Conservation (phyloP, 345 rosid species). For the Melaleuca quinquenervia region DNA sequence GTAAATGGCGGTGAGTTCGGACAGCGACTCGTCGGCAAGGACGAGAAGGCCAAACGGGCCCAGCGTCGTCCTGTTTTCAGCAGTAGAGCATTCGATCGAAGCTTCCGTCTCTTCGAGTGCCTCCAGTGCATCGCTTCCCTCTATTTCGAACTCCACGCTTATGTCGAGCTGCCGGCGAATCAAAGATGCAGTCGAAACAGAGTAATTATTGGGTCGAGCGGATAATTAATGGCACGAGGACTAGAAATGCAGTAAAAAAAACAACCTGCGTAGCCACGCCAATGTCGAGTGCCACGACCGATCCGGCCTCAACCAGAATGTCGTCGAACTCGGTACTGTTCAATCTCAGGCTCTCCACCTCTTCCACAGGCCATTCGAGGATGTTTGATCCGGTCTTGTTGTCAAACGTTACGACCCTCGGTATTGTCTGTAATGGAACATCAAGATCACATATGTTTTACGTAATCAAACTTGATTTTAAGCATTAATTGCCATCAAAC, state of each 20-base stretch:
- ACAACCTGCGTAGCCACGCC: slow-evolving; percentile 55
- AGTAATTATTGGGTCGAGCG: background rate
- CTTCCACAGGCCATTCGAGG: slow-evolving; percentile 87
- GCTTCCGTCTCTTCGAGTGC: background rate
- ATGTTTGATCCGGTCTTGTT: slow-evolving; percentile 54
- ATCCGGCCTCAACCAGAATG: slow-evolving; percentile 43
- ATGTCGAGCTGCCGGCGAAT: slow-evolving; percentile 38
- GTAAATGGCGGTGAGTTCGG: slow-evolving; percentile 70
- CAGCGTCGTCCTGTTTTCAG: slow-evolving; percentile 32
- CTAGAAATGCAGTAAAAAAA: background rate
- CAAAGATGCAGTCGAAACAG: background rate
- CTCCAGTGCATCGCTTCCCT: background rate
- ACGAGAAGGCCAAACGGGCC: slow-evolving; percentile 82
- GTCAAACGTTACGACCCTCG: slow-evolving; percentile 58
- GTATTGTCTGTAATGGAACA: slow-evolving; percentile 39
- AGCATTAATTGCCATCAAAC: too few relatives aligned
- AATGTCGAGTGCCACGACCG: slow-evolving; percentile 41
- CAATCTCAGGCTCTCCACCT: slow-evolving; percentile 62
- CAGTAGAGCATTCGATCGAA: slow-evolving; percentile 17
- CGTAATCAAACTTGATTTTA: background rate
- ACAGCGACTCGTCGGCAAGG: slow-evolving; percentile 49
- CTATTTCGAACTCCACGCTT: slow-evolving; percentile 37
- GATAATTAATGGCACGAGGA: background rate
- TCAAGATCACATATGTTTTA: background rate
- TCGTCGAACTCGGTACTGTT: slow-evolving; percentile 31